Evolutionary conservation across 1,139 yeast species (phyloP), one percentile per base, ranked within the genome.

Genomic region (Yamadazyma sp.): DNA sequence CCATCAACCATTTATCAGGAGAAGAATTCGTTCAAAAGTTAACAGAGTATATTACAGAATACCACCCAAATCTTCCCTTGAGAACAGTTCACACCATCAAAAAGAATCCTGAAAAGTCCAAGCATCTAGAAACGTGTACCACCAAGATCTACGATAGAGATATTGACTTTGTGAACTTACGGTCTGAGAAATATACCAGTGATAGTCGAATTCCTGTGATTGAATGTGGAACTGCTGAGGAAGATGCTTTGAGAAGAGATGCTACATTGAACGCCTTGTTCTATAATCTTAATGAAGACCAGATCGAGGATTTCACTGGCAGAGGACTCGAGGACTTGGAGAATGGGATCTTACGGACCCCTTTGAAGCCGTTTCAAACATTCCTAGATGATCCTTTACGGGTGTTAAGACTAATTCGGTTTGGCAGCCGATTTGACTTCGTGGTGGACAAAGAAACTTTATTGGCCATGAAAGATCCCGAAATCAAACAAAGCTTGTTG

Each of bases 91-190:
- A 90, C 57, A 87, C 86, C 41, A 89, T 92, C 45, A 90, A 86
- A 47, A 82, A 82, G 59, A 92, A 94, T 58, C 98, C 98, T 0
- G 97, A 86, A 47, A 90, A 90, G 59, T 86, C 95, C 1, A 94
- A 92, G 62, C 99, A 92, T 64, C 66, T 92, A 49, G 99, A 94
- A 54, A 94, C 98, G 0, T 95, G 97, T 31, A 92, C 97, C 6
- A 89, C 97, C 2, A 84, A 80, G 52, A 62, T 92, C 15, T 86
- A 76, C 56, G 95, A 82, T 0, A 61, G 84, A 20, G 96, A 88
- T 51, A 78, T 92, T 35, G 99, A 92, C 62, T 88, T 92, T 59
- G 98, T 94, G 37, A 92, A 92, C 57, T 67, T 92, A 46, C 68
- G 99, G 46, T 82, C 85, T 29, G 98, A 94, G 55, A 85, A 79